Evolutionary conservation across 2,329 filamentous ascomycete genomes (phyloP), one percentile per base, ranked within the genome.

Genomic region (Graphilbum sp.): DNA sequence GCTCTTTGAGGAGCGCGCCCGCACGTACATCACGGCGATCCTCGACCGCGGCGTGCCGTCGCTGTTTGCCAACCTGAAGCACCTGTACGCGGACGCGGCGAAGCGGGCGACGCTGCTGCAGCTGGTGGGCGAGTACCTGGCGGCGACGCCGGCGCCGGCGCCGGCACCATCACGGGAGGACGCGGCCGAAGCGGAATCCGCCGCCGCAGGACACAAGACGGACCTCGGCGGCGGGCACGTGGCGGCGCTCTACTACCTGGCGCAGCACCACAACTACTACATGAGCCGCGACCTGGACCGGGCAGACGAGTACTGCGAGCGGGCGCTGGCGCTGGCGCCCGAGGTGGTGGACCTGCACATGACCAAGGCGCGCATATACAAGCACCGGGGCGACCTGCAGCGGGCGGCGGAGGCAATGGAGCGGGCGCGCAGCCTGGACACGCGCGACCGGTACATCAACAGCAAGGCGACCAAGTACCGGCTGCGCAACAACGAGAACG

Each of bases 391-490:
- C 19, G 76, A 95, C 51, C 61, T 78, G 6, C 63, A 72, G 46
- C 83, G 82, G 57, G 90, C 92, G 2, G 74, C 87, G 1, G 79
- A 86, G 50, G 72, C 75, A 32, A 96, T 98, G 85, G 82, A 95
- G 49, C 66, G 79, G 46, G 90, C 90, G 1, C 76, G 90, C 37
- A 70, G 75, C 45, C 67, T 95, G 44, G 92, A 98, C 53, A 74
- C 81, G 47, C 85, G 79, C 60, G 90, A 98, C 54, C 78, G 90
- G 33, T 93, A 96, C 56, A 96, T 96, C 67, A 98, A 98, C 66
- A 92, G 86, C 46, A 98, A 98, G 62, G 80, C 86, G 36, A 87
- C 88, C 42, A 98, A 98, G 56, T 98, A 98, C 55, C 86, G 92
- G 57, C 69, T 98, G 35, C 77, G 90, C 39, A 93, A 94, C 59